Conservation (phyloP, 108 stramenopile genomes). For the Nitzschia putrida region DNA sequence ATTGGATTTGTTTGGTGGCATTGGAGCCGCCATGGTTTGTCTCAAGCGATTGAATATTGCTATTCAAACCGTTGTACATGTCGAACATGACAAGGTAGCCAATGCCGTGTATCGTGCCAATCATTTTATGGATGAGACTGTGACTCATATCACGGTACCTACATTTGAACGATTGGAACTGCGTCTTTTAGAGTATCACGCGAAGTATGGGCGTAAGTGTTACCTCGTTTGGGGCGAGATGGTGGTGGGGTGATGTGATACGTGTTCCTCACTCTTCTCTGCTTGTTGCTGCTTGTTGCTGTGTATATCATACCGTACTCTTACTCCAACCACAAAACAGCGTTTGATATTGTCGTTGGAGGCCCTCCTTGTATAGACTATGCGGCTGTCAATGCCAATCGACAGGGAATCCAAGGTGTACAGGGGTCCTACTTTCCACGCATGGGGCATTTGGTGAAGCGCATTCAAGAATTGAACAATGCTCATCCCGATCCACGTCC, state of each 20-base stretch:
- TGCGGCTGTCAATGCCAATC: conserved; percentile 30
- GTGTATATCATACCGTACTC: neutral
- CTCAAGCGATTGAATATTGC: conserved; percentile 38
- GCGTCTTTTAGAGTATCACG: neutral
- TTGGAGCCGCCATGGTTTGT: conserved; percentile 30
- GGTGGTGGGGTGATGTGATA: neutral
- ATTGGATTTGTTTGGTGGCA: conserved; percentile 42
- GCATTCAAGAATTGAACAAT: conserved; percentile 11
- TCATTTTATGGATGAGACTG: conserved; percentile 30
- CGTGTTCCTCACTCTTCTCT: neutral
- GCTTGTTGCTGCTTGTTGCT: neutral
- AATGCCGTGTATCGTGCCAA: conserved; percentile 45
- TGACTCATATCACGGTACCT: neutral
- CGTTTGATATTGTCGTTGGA: conserved; percentile 39
- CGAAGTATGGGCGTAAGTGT: neutral
- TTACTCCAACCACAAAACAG: neutral
- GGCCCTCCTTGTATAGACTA: conserved; percentile 49
- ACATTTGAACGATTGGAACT: conserved; percentile 8
- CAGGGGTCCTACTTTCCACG: conserved; percentile 32
- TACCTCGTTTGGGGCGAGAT: neutral
- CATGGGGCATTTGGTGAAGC: conserved; percentile 13
- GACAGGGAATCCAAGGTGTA: conserved; percentile 30
- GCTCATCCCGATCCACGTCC: neutral
- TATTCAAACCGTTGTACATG: conserved; percentile 46
- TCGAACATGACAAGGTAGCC: conserved; percentile 52